Percentiles rank a stretch among this genome's conserved stretches.
Evolutionary conservation across 139 green algal species (phyloP).

Genomic region (Volvox reticuliferus): DNA sequence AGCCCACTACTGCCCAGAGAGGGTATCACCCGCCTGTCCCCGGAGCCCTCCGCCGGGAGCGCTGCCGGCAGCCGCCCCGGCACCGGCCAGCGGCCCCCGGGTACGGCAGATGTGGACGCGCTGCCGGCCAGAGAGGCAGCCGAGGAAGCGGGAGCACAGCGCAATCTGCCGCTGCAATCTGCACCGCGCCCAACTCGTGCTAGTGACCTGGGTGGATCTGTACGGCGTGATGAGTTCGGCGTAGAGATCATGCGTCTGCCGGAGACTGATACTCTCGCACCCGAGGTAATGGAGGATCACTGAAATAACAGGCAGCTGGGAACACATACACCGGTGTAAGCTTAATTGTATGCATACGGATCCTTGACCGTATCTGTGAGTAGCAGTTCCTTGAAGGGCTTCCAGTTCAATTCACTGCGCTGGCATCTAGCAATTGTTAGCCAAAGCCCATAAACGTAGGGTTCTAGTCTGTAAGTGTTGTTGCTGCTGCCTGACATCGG

Average conservation of each 20-base stretch:
- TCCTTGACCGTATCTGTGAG: too few relatives aligned
- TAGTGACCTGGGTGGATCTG: background rate
- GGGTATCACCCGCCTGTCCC: constrained; percentile 19
- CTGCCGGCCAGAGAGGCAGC: background rate
- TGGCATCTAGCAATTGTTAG: too few relatives aligned
- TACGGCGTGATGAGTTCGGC: constrained; percentile 12
- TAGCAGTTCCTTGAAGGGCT: too few relatives aligned
- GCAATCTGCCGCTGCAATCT: background rate
- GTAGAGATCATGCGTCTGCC: constrained; percentile 8
- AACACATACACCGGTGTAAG: too few relatives aligned
- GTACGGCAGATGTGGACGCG: background rate
- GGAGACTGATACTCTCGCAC: background rate
- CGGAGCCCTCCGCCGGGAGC: constrained; percentile 12
- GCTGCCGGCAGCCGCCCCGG: constrained; percentile 12
- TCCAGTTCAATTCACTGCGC: too few relatives aligned
- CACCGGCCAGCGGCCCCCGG: background rate
- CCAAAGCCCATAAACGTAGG: too few relatives aligned
- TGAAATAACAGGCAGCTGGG: too few relatives aligned
- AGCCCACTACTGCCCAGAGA: constrained; percentile 27
- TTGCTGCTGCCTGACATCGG: too few relatives aligned
- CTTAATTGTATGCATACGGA: too few relatives aligned
- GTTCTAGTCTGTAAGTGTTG: too few relatives aligned
- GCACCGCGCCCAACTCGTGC: background rate
- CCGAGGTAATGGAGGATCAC: background rate
- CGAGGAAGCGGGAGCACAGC: constrained; percentile 38